Percentiles rank a stretch among this genome's conserved stretches.
These are phyloP conservation scores for Mollisia scopiformis DNA, from an alignment of 2,329 filamentous ascomycete genomes.

Conservation along the genomic window DNA sequence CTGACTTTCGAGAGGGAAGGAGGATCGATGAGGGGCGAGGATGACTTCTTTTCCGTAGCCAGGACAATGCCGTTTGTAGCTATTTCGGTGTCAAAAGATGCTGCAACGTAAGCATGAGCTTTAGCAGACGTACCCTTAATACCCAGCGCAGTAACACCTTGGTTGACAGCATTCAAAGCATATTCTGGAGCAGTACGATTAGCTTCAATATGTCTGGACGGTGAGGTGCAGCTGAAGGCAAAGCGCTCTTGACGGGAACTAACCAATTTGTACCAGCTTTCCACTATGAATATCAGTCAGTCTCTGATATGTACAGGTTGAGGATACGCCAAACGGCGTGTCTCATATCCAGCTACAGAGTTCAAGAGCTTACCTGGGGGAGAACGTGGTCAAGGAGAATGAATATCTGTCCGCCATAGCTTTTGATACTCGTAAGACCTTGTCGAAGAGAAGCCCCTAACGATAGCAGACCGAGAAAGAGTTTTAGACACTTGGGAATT, in stretches of 20 bases:
- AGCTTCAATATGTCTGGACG: conserved; percentile 5
- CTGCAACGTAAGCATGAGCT: neutral
- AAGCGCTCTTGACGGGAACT: conserved; percentile 24
- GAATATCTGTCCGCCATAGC: conserved; percentile 98
- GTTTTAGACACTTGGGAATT: neutral
- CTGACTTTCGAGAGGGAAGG: conserved; percentile 96
- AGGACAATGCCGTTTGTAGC: conserved; percentile 99
- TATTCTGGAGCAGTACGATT: conserved; percentile 69
- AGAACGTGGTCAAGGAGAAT: conserved; percentile 99
- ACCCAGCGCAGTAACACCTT: conserved; percentile 95
- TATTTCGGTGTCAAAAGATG: conserved; percentile 40
- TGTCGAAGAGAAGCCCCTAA: neutral
- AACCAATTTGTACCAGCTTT: conserved; percentile 99
- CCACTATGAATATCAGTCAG: conserved; percentile 61
- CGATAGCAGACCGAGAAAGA: neutral
- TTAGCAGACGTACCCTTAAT: conserved; percentile 89
- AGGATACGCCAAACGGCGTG: conserved; percentile 15
- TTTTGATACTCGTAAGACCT: conserved; percentile 23
- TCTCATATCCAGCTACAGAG: neutral
- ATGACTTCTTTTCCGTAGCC: conserved; percentile 99
- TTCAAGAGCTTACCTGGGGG: conserved; percentile 77
- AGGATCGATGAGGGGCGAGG: conserved; percentile 93
- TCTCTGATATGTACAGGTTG: conserved; percentile 8
- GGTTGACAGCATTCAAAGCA: conserved; percentile 98
- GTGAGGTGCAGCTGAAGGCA: conserved; percentile 7